A percentile compares a stretch with the other conserved stretches of the same genome.
phyloP scores from a whole-genome alignment of 2,329 filamentous ascomycete species.

The Trichoderma sp. region DNA sequence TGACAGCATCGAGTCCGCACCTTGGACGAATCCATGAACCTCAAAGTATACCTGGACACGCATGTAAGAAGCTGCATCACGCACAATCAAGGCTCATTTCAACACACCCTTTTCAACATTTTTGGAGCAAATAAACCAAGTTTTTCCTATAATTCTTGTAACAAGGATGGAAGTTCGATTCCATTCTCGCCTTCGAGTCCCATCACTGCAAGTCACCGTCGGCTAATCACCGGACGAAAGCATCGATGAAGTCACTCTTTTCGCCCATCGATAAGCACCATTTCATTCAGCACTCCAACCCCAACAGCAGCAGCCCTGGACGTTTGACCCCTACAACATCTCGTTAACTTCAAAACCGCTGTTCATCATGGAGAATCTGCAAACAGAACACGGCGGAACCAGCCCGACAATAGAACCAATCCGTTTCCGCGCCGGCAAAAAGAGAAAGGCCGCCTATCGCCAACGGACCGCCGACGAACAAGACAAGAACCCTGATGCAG shows the following conservation, averaged over 20 bases:
- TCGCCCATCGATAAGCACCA: background rate
- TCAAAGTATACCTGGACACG: conserved; percentile 59
- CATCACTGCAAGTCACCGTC: background rate
- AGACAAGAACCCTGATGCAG: background rate
- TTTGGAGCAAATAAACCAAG: background rate
- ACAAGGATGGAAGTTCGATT: background rate
- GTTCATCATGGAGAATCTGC: conserved; percentile 29
- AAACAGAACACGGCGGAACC: conserved; percentile 30
- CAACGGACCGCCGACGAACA: conserved; percentile 45
- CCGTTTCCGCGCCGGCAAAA: conserved; percentile 60
- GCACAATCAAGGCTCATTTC: background rate
- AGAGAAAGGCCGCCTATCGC: conserved; percentile 59
- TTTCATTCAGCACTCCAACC: background rate
- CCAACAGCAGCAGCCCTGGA: background rate
- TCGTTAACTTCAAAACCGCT: background rate
- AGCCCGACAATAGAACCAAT: conserved; percentile 40
- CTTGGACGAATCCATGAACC: conserved; percentile 68
- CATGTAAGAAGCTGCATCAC: background rate
- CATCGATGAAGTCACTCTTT: conserved; percentile 26
- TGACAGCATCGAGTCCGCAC: conserved; percentile 42
- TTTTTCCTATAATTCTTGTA: background rate
- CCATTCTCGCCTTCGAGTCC: background rate
- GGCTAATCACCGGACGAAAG: conserved; percentile 22
- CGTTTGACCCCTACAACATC: background rate
- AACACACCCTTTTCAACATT: conserved; percentile 44